phyloP scores from a whole-genome alignment of 2,329 filamentous ascomycete species.

The Ceratocystis colombiana region DNA sequence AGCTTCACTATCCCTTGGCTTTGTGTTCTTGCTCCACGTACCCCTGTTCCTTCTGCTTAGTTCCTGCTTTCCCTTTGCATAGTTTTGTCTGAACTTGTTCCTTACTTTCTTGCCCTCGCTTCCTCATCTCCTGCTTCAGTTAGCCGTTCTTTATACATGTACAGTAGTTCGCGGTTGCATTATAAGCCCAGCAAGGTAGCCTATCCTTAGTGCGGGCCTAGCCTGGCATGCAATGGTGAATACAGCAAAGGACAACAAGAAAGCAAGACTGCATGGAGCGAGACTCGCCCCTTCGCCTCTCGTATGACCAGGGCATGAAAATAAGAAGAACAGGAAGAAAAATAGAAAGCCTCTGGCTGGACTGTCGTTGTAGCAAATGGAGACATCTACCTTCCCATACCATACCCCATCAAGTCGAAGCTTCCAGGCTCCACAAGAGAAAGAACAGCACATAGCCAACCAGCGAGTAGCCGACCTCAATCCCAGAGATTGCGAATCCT shows the following conservation, averaged over 20 bases:
- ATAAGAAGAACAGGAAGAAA: no score
- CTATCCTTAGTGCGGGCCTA: no score
- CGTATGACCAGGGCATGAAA: not conserved
- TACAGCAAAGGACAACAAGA: no score
- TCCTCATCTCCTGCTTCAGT: not conserved
- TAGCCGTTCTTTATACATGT: not conserved
- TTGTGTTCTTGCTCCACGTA: not conserved
- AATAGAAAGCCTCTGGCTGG: no score
- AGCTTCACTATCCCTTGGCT: not conserved
- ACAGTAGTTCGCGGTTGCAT: not conserved
- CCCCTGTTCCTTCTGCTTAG: slow-evolving; percentile 14
- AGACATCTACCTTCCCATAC: no score
- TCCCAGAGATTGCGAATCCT: not conserved
- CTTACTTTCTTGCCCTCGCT: not conserved
- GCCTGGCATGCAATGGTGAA: not conserved
- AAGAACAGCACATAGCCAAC: no score
- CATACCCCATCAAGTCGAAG: no score
- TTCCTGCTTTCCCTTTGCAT: slow-evolving; percentile 1
- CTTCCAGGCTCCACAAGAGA: no score
- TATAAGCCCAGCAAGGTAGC: no score
- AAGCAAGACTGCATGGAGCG: no score
- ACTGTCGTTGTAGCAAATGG: no score
- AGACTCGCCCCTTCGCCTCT: not conserved
- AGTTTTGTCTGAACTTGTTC: not conserved
- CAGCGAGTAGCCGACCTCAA: no score